phyloP scores from a whole-genome alignment of 1,284 basidiomycete genomes.

The Cystobasidium slooffiae region DNA sequence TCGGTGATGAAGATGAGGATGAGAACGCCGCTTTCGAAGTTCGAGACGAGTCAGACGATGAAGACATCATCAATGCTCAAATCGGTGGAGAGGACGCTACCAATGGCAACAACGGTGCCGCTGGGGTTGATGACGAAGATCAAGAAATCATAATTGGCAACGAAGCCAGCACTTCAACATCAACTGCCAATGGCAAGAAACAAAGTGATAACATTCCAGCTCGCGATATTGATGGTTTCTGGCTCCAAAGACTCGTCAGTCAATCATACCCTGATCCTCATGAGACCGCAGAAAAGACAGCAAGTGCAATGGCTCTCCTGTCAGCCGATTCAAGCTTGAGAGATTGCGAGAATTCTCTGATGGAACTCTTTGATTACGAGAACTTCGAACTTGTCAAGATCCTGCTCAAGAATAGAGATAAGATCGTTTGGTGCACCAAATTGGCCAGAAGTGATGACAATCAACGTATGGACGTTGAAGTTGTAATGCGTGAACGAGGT shows the following conservation, averaged over 20 bases:
- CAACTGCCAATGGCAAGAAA: constrained; percentile 62
- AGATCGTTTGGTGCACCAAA: constrained; percentile 97
- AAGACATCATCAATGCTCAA: constrained; percentile 60
- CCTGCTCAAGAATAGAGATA: constrained; percentile 93
- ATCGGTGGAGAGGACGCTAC: constrained; percentile 49
- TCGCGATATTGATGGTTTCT: constrained; percentile 93
- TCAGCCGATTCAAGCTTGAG: constrained; percentile 82
- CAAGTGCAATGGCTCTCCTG: constrained; percentile 82
- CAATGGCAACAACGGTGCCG: constrained; percentile 57
- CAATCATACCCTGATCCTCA: constrained; percentile 91
- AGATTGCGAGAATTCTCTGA: constrained; percentile 94
- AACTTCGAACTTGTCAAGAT: constrained; percentile 92
- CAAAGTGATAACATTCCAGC: constrained; percentile 74
- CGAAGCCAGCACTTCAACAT: constrained; percentile 49
- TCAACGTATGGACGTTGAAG: constrained; percentile 90
- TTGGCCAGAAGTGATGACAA: constrained; percentile 87
- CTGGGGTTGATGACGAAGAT: constrained; percentile 60
- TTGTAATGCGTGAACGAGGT: constrained; percentile 97
- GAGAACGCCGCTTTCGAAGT: constrained; percentile 64
- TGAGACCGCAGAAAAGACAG: constrained; percentile 89
- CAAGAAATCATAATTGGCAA: constrained; percentile 69
- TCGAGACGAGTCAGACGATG: constrained; percentile 63
- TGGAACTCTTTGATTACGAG: constrained; percentile 97
- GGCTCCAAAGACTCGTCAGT: constrained; percentile 93
- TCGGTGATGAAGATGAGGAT: constrained; percentile 70